Evolutionary conservation across 805 yeast species (phyloP).

Genomic region (Saturnispora mendoncae): DNA sequence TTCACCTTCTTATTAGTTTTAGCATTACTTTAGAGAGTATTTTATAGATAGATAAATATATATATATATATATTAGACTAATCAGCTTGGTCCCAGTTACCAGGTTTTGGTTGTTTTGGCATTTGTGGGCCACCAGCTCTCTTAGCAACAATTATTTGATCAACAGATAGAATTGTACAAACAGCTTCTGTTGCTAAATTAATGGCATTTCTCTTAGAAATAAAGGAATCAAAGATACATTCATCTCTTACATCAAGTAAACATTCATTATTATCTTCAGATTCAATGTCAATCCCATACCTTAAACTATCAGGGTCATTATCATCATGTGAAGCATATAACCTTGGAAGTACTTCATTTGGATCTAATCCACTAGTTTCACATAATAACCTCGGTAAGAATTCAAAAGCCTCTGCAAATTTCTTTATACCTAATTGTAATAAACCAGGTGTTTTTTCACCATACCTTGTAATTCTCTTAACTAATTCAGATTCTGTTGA

Average conservation of each 20-base stretch:
- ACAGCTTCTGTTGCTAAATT: conserved; percentile 95
- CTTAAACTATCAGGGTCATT: conserved; percentile 28
- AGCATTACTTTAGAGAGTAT: not conserved
- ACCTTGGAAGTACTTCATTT: conserved; percentile 77
- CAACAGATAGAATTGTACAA: conserved; percentile 79
- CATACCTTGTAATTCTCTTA: conserved; percentile 67
- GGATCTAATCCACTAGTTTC: conserved; percentile 93
- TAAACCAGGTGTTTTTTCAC: conserved; percentile 90
- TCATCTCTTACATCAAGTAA: conserved; percentile 59
- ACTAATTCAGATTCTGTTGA: conserved; percentile 87
- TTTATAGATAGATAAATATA: not conserved
- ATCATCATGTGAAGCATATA: conserved; percentile 80
- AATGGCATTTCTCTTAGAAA: conserved; percentile 79
- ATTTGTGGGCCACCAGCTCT: conserved; percentile 96
- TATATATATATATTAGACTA: conserved; percentile 21
- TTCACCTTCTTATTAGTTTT: too few species aligned
- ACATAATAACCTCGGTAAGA: conserved; percentile 83
- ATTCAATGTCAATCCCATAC: conserved; percentile 73
- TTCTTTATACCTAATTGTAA: conserved; percentile 89
- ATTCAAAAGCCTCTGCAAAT: conserved; percentile 91
- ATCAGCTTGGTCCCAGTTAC: conserved; percentile 95
- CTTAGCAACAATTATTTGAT: conserved; percentile 97
- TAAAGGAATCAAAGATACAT: conserved; percentile 70
- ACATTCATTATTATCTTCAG: conserved; percentile 51
- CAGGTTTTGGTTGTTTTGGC: conserved; percentile 80